A percentile compares a stretch with the other conserved stretches of the same genome.
These are phyloP conservation scores for Mycena sanguinolenta DNA, from an alignment of 768 basidiomycete species.

Conservation along the genomic window DNA sequence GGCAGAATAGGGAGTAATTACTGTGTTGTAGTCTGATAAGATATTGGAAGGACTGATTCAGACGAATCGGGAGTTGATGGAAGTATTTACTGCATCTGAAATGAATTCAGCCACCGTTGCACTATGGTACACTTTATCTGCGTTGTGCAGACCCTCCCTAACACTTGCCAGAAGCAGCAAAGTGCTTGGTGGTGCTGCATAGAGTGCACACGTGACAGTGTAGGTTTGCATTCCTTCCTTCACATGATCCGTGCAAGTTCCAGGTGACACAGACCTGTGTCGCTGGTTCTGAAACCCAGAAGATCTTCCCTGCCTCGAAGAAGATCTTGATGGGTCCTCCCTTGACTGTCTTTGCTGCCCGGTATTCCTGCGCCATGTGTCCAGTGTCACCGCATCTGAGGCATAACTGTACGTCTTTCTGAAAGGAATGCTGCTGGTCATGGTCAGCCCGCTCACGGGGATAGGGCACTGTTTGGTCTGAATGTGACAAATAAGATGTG, in stretches of 20 bases:
- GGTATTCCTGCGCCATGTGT: slow-evolving; percentile 22
- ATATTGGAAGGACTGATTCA: no score
- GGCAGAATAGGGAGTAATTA: slow-evolving; percentile 17
- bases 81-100: no score
- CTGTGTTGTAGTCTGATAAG: no score
- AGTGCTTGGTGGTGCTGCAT: slow-evolving; percentile 41
- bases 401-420: neutral
- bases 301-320: slow-evolving; percentile 19
- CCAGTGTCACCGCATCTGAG: slow-evolving; percentile 13
- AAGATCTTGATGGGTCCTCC: slow-evolving; percentile 17
- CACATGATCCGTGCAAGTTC: slow-evolving; percentile 13
- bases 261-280: slow-evolving; percentile 18
- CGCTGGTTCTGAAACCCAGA: slow-evolving; percentile 14
- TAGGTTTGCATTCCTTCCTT: slow-evolving; percentile 9
- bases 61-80: no score
- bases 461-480: neutral
- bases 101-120: no score
- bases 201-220: slow-evolving; percentile 42
- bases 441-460: neutral
- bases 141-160: no score
- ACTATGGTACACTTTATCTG: no score
- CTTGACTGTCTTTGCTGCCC: slow-evolving; percentile 10
- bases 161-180: slow-evolving; percentile 38
- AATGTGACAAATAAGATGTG: neutral
- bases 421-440: neutral